These are phyloP conservation scores for Globisporangium polare DNA, from an alignment of 352 stramenopile genomes.

Conservation along the genomic window DNA sequence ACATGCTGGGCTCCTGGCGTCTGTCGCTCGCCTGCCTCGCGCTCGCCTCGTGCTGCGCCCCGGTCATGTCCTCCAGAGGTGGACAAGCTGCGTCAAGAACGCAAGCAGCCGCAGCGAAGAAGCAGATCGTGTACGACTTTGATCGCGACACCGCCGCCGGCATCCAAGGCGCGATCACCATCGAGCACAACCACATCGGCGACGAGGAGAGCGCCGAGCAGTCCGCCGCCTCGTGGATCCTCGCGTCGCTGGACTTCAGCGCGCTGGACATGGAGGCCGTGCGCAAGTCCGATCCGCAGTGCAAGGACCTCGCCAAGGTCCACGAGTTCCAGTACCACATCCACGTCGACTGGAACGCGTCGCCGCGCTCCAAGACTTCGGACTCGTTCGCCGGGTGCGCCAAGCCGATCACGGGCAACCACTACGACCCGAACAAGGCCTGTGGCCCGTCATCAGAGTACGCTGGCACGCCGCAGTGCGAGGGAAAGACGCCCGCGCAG, in stretches of 20 bases:
- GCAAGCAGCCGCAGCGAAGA: not conserved
- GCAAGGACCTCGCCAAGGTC: not conserved
- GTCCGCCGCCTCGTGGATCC: slow-evolving; percentile 4
- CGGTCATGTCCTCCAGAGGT: not conserved
- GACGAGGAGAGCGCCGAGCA: not conserved
- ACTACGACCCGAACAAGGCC: slow-evolving; percentile 38
- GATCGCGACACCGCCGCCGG: slow-evolving; percentile 6
- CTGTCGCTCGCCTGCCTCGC: not conserved
- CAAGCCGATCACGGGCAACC: slow-evolving; percentile 27
- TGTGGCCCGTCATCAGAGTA: slow-evolving; percentile 44
- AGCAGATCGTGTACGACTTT: slow-evolving; percentile 19
- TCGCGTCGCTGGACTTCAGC: slow-evolving; percentile 16
- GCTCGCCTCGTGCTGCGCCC: not conserved
- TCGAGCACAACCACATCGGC: slow-evolving; percentile 5
- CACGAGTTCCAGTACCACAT: slow-evolving; percentile 35
- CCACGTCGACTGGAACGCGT: slow-evolving; percentile 34
- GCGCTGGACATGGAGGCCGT: slow-evolving; percentile 5
- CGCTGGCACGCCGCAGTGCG: slow-evolving; percentile 15
- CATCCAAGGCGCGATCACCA: slow-evolving; percentile 16
- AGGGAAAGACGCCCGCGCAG: slow-evolving; percentile 7
- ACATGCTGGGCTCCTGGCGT: not conserved
- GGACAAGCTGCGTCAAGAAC: too few species aligned
- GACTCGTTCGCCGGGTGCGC: slow-evolving; percentile 29
- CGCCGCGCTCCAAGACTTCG: slow-evolving; percentile 17
- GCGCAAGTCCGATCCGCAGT: slow-evolving; percentile 17